Base-by-base conservation (phyloP, 768 basidiomycete species). In the Myochromella boudieri region DNA sequence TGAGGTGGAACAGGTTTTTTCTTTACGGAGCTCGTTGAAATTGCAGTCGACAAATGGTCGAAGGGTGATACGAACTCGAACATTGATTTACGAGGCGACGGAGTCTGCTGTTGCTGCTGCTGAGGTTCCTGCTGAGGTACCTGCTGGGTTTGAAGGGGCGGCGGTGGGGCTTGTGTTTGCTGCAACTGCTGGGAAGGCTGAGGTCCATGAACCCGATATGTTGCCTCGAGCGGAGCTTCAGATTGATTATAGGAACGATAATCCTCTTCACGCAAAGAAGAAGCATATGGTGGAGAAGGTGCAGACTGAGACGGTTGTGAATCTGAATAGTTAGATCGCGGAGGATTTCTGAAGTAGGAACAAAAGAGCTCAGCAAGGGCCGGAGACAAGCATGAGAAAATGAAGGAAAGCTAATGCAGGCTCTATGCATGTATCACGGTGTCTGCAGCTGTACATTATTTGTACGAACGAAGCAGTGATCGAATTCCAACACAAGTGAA, bases 31-130 rank as follows among this genome's bases (percentile, higher is more conserved):
- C 62, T 60, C 0, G 78, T 52, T 27, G 77, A 60, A n/a, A n/a
- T n/a, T n/a, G n/a, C n/a, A n/a, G 75, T 67, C 6, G 81, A 75
- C 37, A 92, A 75, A 20, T 87, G 89, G 55, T 93, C 90, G 56
- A 92, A 91, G 2, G 91, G 84, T 39, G 88, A 90, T 40, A 85
- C 76, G 51, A 88, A 92, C 29, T 91, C 88, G 56, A 93, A 93
- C 78, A 91, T 81, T 39, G 87, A 86, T 64, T 86, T 84, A 57
- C 82, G 85, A 18, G 84, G 78, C 32, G 85, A 84, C 24, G 87
- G 79, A 0, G 85, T 81, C 3, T 78, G 69, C 47, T 72, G 78
- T 40, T 74, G 75, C 25, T 60, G 62, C 20, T 66, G 68, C 31
- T 56, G 57, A 44, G 63, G 67, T 24, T 57, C 55, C 21, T 59